Evolutionary conservation across 78 protist species (phyloP), one percentile per base, ranked within the genome.

Genomic region (Creolimax fragrantissima): DNA sequence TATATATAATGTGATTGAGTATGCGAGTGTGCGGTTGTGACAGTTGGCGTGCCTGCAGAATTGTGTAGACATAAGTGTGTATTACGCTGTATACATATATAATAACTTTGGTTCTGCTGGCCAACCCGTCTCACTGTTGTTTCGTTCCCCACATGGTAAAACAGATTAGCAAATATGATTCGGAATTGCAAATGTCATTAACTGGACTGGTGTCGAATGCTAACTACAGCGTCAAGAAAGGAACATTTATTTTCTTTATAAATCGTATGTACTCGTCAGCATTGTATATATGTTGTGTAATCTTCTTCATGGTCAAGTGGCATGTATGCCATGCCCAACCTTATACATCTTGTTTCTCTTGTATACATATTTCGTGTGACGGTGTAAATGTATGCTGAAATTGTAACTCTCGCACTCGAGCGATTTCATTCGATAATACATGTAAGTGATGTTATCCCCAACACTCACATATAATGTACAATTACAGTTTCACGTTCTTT

Each of bases 231-330:
- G 3, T 42, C 36, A 93, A 93, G 95, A 93, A 94, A 90, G n/a
- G 43, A 3, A 85, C 43, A 6, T 93, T 94, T 43, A 84, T 97
- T 44, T 84, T 98, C 41, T 98, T 98, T 92, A 93, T 98, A 88
- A 98, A 98, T 94, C 89, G 93, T 84, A 45, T 58, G 74, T 58
- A 0, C 24, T 32, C 74, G 1, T n/a, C n/a, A n/a, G n/a, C n/a
- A n/a, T n/a, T n/a, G n/a, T n/a, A n/a, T n/a, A n/a, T n/a, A n/a
- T n/a, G n/a, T n/a, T n/a, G n/a, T n/a, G n/a, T n/a, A n/a, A n/a
- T n/a, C n/a, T n/a, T n/a, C n/a, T n/a, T n/a, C n/a, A n/a, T n/a
- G n/a, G n/a, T n/a, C n/a, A n/a, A n/a, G n/a, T n/a, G n/a, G n/a
- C n/a, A 32, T 32, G 74, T 32, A 58, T 58, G 39, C 74, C 74